Evolutionary conservation across 352 stramenopile genomes (phyloP).

Genomic region (Phytopythium ostracodes): DNA sequence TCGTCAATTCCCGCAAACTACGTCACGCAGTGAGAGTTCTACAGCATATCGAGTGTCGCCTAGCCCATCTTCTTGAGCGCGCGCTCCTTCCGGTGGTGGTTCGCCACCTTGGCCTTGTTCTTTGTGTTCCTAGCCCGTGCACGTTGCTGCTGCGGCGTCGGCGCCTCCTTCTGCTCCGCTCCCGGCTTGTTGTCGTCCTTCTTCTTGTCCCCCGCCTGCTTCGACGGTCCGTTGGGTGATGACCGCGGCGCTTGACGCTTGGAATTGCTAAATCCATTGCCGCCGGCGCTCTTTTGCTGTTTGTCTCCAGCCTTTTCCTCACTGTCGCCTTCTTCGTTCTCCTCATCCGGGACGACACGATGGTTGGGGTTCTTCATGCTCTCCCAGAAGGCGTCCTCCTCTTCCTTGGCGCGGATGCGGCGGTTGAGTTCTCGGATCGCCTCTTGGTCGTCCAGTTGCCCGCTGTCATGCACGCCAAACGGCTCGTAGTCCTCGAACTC

Average conservation of each 20-base stretch:
- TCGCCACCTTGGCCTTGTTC: slow-evolving; percentile 80
- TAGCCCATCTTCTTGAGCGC: slow-evolving; percentile 77
- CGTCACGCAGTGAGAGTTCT: neutral
- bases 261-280: neutral
- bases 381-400: slow-evolving; percentile 67
- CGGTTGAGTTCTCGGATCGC: slow-evolving; percentile 53
- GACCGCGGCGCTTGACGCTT: neutral
- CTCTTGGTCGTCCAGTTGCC: slow-evolving; percentile 42
- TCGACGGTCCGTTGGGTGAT: slow-evolving; percentile 2
- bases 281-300: neutral
- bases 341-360: slow-evolving; percentile 1
- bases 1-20: neutral
- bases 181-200: slow-evolving; percentile 27
- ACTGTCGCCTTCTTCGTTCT: slow-evolving; percentile 19
- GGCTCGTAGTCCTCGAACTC: slow-evolving; percentile 81
- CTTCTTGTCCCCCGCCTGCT: slow-evolving; percentile 7
- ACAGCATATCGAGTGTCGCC: neutral
- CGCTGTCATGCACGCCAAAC: slow-evolving; percentile 46
- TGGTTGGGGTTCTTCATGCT: slow-evolving; percentile 65
- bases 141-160: slow-evolving; percentile 35
- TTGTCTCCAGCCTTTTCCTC: slow-evolving; percentile 17
- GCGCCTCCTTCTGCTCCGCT: slow-evolving; percentile 13
- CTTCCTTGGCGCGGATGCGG: slow-evolving; percentile 42
- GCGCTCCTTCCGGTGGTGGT: slow-evolving; percentile 81
- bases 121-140: slow-evolving; percentile 46